These are phyloP conservation scores for Orbilia javanica DNA, from an alignment of 2,329 filamentous ascomycete genomes.

Conservation along the genomic window DNA sequence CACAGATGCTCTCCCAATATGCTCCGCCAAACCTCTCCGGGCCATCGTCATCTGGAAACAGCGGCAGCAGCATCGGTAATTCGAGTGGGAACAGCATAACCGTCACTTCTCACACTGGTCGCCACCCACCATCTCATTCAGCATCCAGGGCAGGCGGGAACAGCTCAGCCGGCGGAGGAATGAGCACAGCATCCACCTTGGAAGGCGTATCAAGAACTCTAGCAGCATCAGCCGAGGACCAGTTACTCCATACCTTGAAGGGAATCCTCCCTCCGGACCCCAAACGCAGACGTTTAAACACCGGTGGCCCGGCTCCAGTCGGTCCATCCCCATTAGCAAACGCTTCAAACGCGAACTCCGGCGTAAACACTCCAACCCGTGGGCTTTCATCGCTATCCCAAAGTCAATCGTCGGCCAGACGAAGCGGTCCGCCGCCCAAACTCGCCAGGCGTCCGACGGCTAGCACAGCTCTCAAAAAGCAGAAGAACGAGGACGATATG, in stretches of 20 bases:
- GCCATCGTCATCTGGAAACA: background rate
- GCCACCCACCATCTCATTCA: slow-evolving; percentile 28
- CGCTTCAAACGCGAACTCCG: slow-evolving; percentile 48
- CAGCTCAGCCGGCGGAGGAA: slow-evolving; percentile 18
- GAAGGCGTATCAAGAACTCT: slow-evolving; percentile 51
- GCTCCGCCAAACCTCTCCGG: slow-evolving; percentile 35
- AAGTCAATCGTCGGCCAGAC: slow-evolving; percentile 30
- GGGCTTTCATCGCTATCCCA: slow-evolving; percentile 35
- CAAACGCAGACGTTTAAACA: slow-evolving; percentile 46
- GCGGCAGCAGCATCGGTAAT: background rate
- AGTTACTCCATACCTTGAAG: slow-evolving; percentile 45
- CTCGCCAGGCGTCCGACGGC: slow-evolving; percentile 43
- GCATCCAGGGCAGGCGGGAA: background rate
- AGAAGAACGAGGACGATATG: slow-evolving; percentile 51
- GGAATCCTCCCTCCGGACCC: slow-evolving; percentile 36
- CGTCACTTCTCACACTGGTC: slow-evolving; percentile 10
- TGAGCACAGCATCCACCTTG: slow-evolving; percentile 47
- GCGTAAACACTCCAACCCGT: slow-evolving; percentile 49
- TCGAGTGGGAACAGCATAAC: slow-evolving; percentile 12
- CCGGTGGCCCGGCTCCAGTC: slow-evolving; percentile 42
- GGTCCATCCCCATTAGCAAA: slow-evolving; percentile 52
- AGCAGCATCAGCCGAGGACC: slow-evolving; percentile 50
- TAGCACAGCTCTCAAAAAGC: slow-evolving; percentile 30
- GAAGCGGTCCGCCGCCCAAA: slow-evolving; percentile 48
- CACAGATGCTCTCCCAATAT: slow-evolving; percentile 66